phyloP scores from a whole-genome alignment of 1,284 basidiomycete species.

The Takashimella tepidaria region DNA sequence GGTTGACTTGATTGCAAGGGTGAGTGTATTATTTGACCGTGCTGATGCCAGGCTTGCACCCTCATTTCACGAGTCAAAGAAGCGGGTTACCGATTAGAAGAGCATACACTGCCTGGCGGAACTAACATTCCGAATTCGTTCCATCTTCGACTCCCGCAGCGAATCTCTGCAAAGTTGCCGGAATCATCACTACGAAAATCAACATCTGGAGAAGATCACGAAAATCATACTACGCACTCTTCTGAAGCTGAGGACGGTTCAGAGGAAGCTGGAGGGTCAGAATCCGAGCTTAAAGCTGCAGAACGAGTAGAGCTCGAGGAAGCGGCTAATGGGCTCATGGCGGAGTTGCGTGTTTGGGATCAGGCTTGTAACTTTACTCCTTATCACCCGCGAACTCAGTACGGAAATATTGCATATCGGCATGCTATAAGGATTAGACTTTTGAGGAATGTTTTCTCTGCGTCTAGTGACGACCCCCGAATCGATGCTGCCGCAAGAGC shows the following conservation, averaged over 20 bases:
- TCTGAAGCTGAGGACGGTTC: background rate
- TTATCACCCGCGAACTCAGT: slow-evolving; percentile 38
- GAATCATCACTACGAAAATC: slow-evolving; percentile 3
- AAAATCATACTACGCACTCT: background rate
- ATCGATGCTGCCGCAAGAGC: slow-evolving; percentile 28
- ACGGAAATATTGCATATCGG: slow-evolving; percentile 40
- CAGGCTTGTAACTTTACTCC: slow-evolving; percentile 38
- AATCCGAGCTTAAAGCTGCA: background rate
- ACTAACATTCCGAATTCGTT: slow-evolving; percentile 10
- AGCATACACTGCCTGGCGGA: slow-evolving; percentile 12
- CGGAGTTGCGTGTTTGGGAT: slow-evolving; percentile 41
- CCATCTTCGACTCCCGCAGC: slow-evolving; percentile 13
- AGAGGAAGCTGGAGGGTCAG: slow-evolving; percentile 3
- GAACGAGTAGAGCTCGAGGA: slow-evolving; percentile 22
- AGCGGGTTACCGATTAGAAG: slow-evolving; percentile 12
- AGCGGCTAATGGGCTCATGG: slow-evolving; percentile 31
- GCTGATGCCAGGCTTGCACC: slow-evolving; percentile 22
- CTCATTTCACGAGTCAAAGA: slow-evolving; percentile 26
- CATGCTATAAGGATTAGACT: slow-evolving; percentile 40
- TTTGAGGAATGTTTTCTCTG: slow-evolving; percentile 35
- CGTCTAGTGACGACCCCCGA: slow-evolving; percentile 30
- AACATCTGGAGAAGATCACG: background rate
- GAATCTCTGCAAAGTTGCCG: slow-evolving; percentile 16
- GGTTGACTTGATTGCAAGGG: slow-evolving; percentile 41
- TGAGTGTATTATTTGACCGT: slow-evolving; percentile 12